These are phyloP conservation scores for Aeminium ludgeri DNA, from an alignment of 495 filamentous ascomycete species.

Conservation along the genomic window DNA sequence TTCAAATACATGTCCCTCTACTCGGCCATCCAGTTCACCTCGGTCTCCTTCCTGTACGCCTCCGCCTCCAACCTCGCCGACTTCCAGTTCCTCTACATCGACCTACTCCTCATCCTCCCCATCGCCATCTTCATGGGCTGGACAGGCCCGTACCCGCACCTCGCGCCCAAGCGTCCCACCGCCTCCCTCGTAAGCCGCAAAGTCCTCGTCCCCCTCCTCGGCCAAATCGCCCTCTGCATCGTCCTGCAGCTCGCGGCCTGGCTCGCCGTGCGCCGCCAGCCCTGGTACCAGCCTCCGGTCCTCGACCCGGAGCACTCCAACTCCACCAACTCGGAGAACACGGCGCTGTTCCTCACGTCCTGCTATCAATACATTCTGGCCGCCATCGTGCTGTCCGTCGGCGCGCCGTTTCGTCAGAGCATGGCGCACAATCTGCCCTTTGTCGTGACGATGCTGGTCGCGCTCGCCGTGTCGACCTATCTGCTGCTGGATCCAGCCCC, in stretches of 20 bases:
- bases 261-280: constrained; percentile 50
- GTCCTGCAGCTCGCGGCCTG: constrained; percentile 61
- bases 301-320: constrained; percentile 61
- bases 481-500: constrained; percentile 58
- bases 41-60: constrained; percentile 92
- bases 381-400: constrained; percentile 75
- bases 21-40: constrained; percentile 97
- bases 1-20: constrained; percentile 99
- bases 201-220: constrained; percentile 74
- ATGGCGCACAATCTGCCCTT: constrained; percentile 74
- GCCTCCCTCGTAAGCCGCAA: constrained; percentile 88
- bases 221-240: constrained; percentile 72
- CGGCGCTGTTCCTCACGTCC: constrained; percentile 69
- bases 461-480: constrained; percentile 48
- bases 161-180: constrained; percentile 73
- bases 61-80: constrained; percentile 93
- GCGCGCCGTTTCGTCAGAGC: constrained; percentile 68
- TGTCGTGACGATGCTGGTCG: constrained; percentile 53
- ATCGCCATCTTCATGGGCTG: constrained; percentile 99
- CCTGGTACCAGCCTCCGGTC: constrained; percentile 73
- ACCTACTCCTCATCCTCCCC: constrained; percentile 79
- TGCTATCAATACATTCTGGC: constrained; percentile 90
- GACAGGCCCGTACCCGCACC: constrained; percentile 63
- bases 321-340: constrained; percentile 81
- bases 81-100: constrained; percentile 96